Evolutionary conservation across 768 basidiomycete species (phyloP).

Genomic region (Xerocomellus dryophilus): DNA sequence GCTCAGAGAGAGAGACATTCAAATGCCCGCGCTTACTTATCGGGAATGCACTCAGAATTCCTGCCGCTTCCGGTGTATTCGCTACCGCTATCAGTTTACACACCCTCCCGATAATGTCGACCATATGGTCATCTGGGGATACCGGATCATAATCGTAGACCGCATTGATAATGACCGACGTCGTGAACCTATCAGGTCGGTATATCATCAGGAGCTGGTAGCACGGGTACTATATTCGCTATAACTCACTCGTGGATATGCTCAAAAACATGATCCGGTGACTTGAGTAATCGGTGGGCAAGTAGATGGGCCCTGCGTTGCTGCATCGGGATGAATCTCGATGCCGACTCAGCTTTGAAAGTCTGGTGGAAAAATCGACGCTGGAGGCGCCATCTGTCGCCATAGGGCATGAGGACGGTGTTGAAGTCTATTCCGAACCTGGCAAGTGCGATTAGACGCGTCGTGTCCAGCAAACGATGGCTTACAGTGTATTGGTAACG

Average conservation of each 20-base stretch:
- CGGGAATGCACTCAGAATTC: slow-evolving; percentile 14
- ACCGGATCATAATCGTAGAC: slow-evolving; percentile 19
- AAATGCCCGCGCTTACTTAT: slow-evolving; percentile 1
- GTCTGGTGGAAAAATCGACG: slow-evolving; percentile 20
- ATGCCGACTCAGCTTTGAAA: slow-evolving; percentile 8
- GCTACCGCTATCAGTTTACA: not conserved
- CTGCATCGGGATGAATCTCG: slow-evolving; percentile 17
- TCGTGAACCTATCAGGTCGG: slow-evolving; percentile 4
- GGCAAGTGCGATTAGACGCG: not conserved
- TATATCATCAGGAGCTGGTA: not conserved
- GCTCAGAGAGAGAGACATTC: not conserved
- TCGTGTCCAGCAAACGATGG: not conserved
- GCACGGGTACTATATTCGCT: slow-evolving; percentile 9
- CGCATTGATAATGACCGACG: slow-evolving; percentile 28
- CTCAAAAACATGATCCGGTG: slow-evolving; percentile 6
- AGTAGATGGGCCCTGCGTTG: slow-evolving; percentile 9
- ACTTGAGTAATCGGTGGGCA: slow-evolving; percentile 5
- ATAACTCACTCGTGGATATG: slow-evolving; percentile 11
- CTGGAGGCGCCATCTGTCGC: slow-evolving; percentile 19
- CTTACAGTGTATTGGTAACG: slow-evolving; percentile 14
- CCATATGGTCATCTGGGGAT: slow-evolving; percentile 12
- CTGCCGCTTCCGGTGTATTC: slow-evolving; percentile 9
- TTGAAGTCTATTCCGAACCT: slow-evolving; percentile 21
- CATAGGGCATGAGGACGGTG: slow-evolving; percentile 14
- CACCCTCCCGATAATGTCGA: slow-evolving; percentile 12